Evolutionary conservation across 2,329 filamentous ascomycete genomes (phyloP).

Genomic region (Fragosphaeria purpurea): DNA sequence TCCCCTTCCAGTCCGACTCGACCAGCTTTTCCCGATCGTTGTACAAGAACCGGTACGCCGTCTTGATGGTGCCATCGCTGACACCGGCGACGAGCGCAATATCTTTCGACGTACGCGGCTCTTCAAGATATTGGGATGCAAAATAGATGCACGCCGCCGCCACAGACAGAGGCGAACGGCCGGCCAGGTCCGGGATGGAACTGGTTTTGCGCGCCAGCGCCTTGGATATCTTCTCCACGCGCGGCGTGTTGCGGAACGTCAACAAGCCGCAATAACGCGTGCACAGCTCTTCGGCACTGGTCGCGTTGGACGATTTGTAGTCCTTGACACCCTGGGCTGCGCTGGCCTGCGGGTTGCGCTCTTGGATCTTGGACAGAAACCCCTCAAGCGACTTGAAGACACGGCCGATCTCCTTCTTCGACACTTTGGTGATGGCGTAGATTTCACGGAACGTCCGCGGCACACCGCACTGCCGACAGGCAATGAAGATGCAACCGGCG

Average conservation of each 20-base stretch:
- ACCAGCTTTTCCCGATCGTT: slow-evolving; percentile 57
- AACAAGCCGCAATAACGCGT: slow-evolving; percentile 83
- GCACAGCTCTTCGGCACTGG: slow-evolving; percentile 75
- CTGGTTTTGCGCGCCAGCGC: slow-evolving; percentile 70
- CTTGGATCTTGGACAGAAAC: slow-evolving; percentile 69
- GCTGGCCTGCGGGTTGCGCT: slow-evolving; percentile 41
- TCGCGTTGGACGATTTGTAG: slow-evolving; percentile 66
- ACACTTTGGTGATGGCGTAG: slow-evolving; percentile 82
- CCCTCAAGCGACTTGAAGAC: slow-evolving; percentile 90
- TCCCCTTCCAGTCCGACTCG: slow-evolving; percentile 35
- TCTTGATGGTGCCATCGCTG: slow-evolving; percentile 93
- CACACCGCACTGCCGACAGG: slow-evolving; percentile 80
- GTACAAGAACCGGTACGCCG: slow-evolving; percentile 85
- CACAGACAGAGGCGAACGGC: slow-evolving; percentile 86
- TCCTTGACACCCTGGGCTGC: slow-evolving; percentile 44
- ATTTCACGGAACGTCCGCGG: slow-evolving; percentile 92
- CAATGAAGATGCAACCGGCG: slow-evolving; percentile 94
- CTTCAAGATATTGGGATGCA: slow-evolving; percentile 76
- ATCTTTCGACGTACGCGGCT: slow-evolving; percentile 70
- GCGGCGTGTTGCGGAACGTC: slow-evolving; percentile 57
- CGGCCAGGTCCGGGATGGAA: slow-evolving; percentile 70
- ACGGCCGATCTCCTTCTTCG: slow-evolving; percentile 93
- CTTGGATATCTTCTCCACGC: slow-evolving; percentile 70
- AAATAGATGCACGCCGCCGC: slow-evolving; percentile 96
- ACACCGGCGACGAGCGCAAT: slow-evolving; percentile 80